Evolutionary conservation across 2,329 filamentous ascomycete genomes (phyloP).

Genomic region (Blastomyces percursus): DNA sequence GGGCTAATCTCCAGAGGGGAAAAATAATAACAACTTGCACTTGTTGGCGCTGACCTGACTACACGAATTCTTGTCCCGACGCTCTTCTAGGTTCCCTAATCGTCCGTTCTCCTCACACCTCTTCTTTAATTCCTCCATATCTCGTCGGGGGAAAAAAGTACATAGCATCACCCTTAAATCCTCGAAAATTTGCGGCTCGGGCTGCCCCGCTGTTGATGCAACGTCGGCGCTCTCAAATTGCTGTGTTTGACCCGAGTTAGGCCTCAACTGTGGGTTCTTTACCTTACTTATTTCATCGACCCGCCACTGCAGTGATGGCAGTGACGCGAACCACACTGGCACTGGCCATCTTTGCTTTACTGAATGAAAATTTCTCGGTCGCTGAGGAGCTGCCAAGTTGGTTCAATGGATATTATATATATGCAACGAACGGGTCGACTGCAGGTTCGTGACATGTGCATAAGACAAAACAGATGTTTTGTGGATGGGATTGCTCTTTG

Average conservation of each 20-base stretch:
- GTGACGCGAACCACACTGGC: neutral
- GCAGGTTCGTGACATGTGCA: neutral
- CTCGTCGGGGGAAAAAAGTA: neutral
- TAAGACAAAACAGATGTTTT: neutral
- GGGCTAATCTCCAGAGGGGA: neutral
- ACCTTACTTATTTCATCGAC: neutral
- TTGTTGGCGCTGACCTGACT: neutral
- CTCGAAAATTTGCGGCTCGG: neutral
- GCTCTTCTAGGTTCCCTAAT: neutral
- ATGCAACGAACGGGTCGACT: neutral
- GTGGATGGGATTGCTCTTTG: neutral
- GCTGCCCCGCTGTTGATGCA: neutral
- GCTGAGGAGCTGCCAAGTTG: neutral
- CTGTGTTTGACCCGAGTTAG: neutral
- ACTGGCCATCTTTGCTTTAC: neutral
- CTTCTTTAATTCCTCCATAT: neutral
- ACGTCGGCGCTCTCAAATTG: neutral
- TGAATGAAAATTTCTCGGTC: neutral
- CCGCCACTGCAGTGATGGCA: neutral
- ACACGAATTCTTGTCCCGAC: neutral
- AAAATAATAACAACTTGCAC: neutral
- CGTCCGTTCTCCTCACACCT: neutral
- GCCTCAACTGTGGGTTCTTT: neutral
- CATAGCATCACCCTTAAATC: neutral
- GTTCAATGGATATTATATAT: constrained; percentile 7